These are phyloP conservation scores for Mycena metata DNA, from an alignment of 768 basidiomycete species.

Conservation along the genomic window DNA sequence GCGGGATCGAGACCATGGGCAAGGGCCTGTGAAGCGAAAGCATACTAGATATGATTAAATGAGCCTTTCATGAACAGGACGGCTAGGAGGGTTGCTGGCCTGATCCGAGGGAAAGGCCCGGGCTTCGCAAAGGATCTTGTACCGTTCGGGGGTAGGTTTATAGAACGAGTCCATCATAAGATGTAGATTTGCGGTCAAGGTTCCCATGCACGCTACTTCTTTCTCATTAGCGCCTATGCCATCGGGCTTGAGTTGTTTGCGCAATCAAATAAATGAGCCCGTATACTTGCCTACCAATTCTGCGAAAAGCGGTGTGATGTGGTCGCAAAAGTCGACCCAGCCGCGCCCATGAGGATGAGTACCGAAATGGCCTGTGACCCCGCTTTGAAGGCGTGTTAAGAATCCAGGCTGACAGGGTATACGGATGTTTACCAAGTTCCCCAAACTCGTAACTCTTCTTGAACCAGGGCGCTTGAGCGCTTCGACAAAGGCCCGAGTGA, in stretches of 20 bases:
- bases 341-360: conserved; percentile 85
- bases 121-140: conserved; percentile 95
- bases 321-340: conserved; percentile 86
- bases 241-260: conserved; percentile 42
- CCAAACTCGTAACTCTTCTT: conserved; percentile 91
- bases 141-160: conserved; percentile 85
- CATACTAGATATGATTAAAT: conserved; percentile 73
- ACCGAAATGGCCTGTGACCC: conserved; percentile 86
- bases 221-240: conserved; percentile 82
- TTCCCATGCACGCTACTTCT: conserved; percentile 97
- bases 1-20: conserved; percentile 84
- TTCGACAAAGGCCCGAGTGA: conserved; percentile 90
- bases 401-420: conserved; percentile 29
- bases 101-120: conserved; percentile 98
- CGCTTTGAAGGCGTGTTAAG: conserved; percentile 60
- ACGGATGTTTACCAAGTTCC: conserved; percentile 66
- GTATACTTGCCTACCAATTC: conserved; percentile 79
- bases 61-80: conserved; percentile 20
- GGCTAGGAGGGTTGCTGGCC: conserved; percentile 54
- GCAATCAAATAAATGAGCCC: neutral
- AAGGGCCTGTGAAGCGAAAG: conserved; percentile 91
- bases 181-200: conserved; percentile 95
- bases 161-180: conserved; percentile 96
- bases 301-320: conserved; percentile 80
- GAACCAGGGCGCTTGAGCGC: conserved; percentile 76